A percentile compares a stretch with the other conserved stretches of the same genome.
Evolutionary conservation across 2,329 filamentous ascomycete genomes (phyloP).

Genomic region (Leptoxyphium fumago): DNA sequence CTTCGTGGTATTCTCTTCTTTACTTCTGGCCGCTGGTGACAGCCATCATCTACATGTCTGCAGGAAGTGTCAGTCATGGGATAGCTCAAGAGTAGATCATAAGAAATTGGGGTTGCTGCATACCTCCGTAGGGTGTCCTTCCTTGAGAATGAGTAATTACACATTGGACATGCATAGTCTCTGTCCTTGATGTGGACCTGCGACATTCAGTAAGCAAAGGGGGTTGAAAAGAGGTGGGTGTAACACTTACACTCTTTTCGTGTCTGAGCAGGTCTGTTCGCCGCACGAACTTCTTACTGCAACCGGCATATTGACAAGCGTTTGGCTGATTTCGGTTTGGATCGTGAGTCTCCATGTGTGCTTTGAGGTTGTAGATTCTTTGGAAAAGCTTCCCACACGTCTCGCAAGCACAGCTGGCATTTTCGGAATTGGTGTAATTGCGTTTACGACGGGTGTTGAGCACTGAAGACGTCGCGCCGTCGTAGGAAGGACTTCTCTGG

Average conservation of each 20-base stretch:
- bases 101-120: slow-evolving; percentile 10
- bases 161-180: slow-evolving; percentile 56
- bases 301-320: slow-evolving; percentile 48
- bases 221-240: slow-evolving; percentile 9
- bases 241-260: slow-evolving; percentile 36
- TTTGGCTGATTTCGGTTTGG: slow-evolving; percentile 57
- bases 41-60: slow-evolving; percentile 66
- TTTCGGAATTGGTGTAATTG: slow-evolving; percentile 37
- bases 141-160: slow-evolving; percentile 56
- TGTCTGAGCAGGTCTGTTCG: slow-evolving; percentile 60
- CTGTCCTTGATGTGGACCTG: slow-evolving; percentile 60
- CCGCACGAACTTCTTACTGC: slow-evolving; percentile 63
- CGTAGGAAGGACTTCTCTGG: too few relatives aligned
- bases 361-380: slow-evolving; percentile 72
- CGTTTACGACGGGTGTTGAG: slow-evolving; percentile 10
- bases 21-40: slow-evolving; percentile 41
- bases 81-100: too few relatives aligned
- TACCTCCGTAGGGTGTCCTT: slow-evolving; percentile 75
- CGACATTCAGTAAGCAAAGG: slow-evolving; percentile 36
- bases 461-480: background rate
- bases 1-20: slow-evolving; percentile 6
- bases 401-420: slow-evolving; percentile 58
- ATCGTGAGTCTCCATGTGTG: slow-evolving; percentile 74
- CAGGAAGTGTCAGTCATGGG: background rate
- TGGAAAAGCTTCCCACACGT: slow-evolving; percentile 69